Conservation (phyloP, 352 stramenopile species). For the Proteromonas lacertae region DNA sequence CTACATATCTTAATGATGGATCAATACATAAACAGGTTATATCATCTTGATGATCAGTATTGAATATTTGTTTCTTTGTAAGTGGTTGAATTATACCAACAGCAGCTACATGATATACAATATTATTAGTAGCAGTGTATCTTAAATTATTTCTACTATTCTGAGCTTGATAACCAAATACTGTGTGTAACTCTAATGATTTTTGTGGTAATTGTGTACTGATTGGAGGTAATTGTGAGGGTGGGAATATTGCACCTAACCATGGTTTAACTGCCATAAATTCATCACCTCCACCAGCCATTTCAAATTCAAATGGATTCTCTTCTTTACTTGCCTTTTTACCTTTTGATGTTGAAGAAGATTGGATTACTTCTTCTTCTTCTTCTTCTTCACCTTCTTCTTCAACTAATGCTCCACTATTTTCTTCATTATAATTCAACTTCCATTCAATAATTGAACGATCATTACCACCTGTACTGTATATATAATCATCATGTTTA, state of each 20-base stretch:
- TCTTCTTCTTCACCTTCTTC: too few relatives aligned
- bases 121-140: conserved; percentile 14
- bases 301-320: too few relatives aligned
- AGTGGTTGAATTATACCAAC: conserved; percentile 13
- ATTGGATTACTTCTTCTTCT: too few relatives aligned
- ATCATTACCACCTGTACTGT: conserved; percentile 15
- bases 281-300: conserved; percentile 30
- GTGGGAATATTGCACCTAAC: conserved; percentile 28
- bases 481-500: conserved; percentile 15
- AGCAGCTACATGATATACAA: conserved; percentile 30
- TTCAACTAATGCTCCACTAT: too few relatives aligned
- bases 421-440: too few relatives aligned
- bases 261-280: conserved; percentile 55
- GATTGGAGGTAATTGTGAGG: too few relatives aligned
- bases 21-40: conserved; percentile 32
- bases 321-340: too few relatives aligned
- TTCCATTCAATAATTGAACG: conserved; percentile 23
- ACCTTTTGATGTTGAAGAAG: too few relatives aligned
- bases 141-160: conserved; percentile 6
- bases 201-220: too few relatives aligned
- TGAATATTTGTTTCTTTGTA: conserved; percentile 5
- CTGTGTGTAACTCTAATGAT: neutral
- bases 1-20: conserved; percentile 20
- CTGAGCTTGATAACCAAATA: conserved; percentile 9
- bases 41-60: conserved; percentile 27